phyloP scores from a whole-genome alignment of 2,329 filamentous ascomycete species.

The Aspergillus floridensis region DNA sequence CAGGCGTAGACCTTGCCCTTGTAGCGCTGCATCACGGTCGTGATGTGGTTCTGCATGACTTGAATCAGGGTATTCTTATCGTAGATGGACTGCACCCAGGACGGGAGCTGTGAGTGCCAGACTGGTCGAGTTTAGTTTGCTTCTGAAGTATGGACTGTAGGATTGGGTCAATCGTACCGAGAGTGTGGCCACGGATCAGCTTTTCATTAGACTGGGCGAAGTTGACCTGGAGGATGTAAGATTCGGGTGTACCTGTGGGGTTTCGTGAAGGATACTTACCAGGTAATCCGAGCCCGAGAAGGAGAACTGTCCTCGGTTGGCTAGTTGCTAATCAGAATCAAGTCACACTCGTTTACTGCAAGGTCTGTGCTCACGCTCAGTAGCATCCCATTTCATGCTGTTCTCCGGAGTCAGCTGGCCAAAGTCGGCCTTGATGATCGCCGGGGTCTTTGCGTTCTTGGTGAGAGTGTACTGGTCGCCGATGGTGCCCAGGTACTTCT shows the following conservation, averaged over 20 bases:
- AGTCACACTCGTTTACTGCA: neutral
- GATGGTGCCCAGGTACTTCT: neutral
- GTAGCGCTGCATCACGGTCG: slow-evolving; percentile 33
- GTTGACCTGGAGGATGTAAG: slow-evolving; percentile 28
- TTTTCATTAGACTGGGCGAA: slow-evolving; percentile 40
- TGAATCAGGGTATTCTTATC: slow-evolving; percentile 49
- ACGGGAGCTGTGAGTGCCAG: slow-evolving; percentile 42
- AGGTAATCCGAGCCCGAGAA: slow-evolving; percentile 55
- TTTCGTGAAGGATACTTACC: slow-evolving; percentile 30
- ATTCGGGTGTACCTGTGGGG: neutral
- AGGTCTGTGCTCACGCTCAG: slow-evolving; percentile 46
- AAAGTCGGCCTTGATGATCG: slow-evolving; percentile 60
- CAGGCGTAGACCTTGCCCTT: slow-evolving; percentile 38
- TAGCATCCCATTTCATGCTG: slow-evolving; percentile 63
- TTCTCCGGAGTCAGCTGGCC: slow-evolving; percentile 65
- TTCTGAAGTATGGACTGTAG: slow-evolving; percentile 24
- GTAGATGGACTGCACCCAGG: slow-evolving; percentile 50
- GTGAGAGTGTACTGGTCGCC: neutral
- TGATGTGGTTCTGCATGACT: slow-evolving; percentile 50
- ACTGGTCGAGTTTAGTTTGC: slow-evolving; percentile 13
- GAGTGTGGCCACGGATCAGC: slow-evolving; percentile 61
- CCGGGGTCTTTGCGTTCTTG: slow-evolving; percentile 23
- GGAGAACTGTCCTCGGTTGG: slow-evolving; percentile 53
- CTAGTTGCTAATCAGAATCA: slow-evolving; percentile 6
- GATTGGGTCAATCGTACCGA: slow-evolving; percentile 45